Evolutionary conservation across 306 rosid genomes (phyloP).

Genomic region (Prinsepia uniflora): DNA sequence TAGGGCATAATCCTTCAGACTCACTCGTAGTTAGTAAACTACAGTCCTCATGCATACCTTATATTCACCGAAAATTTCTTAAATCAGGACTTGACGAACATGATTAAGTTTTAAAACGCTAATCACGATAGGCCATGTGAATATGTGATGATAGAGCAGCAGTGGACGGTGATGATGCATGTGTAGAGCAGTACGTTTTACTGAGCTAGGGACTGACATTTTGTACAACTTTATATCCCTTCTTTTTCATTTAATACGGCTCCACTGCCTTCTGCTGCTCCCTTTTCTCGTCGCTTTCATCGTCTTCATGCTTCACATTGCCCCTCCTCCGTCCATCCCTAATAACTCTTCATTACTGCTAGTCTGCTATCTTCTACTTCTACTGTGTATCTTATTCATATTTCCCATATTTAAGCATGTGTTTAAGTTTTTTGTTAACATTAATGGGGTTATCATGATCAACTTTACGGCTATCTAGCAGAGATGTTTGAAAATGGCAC

Average conservation of each 20-base stretch:
- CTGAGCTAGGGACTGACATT: neutral
- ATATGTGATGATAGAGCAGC: neutral
- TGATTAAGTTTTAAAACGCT: no score
- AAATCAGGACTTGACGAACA: no score
- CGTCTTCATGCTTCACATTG: no score
- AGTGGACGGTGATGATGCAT: constrained; percentile 21
- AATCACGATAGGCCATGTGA: constrained; percentile 37
- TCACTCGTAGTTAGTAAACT: no score
- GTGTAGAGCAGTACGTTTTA: neutral
- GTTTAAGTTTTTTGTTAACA: neutral
- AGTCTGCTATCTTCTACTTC: no score
- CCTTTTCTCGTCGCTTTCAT: constrained; percentile 13
- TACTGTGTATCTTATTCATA: neutral
- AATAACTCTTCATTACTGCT: no score
- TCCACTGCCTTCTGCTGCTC: constrained; percentile 3
- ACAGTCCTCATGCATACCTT: no score
- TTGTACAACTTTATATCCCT: constrained; percentile 14
- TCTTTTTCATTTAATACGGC: constrained; percentile 26
- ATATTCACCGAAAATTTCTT: no score
- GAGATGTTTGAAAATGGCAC: neutral
- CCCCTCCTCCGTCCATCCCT: no score
- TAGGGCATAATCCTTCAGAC: no score
- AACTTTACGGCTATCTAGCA: neutral
- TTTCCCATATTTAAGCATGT: neutral
- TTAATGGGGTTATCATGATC: neutral